Conservation (phyloP, 1,139 yeast species). For the Geotrichum phurueaensis region DNA sequence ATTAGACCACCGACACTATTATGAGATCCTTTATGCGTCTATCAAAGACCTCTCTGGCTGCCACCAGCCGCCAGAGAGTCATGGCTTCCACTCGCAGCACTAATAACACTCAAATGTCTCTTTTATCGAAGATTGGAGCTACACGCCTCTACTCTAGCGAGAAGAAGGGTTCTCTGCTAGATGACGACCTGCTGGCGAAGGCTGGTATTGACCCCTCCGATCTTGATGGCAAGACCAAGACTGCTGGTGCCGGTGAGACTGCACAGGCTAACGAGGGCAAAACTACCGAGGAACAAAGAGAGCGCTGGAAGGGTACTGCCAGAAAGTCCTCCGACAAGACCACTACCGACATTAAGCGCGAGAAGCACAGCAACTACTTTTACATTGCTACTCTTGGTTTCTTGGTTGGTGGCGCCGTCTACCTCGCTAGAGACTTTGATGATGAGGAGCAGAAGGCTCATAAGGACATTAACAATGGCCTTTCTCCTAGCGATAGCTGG, state of each 20-base stretch:
- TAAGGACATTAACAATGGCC: conserved; percentile 59
- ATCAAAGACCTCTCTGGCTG: conserved; percentile 2
- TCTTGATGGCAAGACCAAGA: conserved; percentile 25
- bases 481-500: conserved; percentile 46
- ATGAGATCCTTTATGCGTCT: conserved; percentile 9
- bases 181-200: conserved; percentile 73
- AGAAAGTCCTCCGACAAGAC: conserved; percentile 48
- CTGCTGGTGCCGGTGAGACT: conserved; percentile 24
- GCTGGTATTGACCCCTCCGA: conserved; percentile 70
- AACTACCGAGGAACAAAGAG: conserved; percentile 27
- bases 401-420: conserved; percentile 60
- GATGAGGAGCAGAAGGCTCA: conserved; percentile 56
- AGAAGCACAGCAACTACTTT: conserved; percentile 31
- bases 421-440: conserved; percentile 84
- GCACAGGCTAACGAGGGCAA: conserved; percentile 19
- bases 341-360: conserved; percentile 59
- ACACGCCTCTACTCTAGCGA: conserved; percentile 15
- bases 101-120: background rate
- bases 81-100: background rate
- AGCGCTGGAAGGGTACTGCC: conserved; percentile 37
- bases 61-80: conserved; percentile 3
- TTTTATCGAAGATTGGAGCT: background rate
- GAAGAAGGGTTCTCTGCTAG: conserved; percentile 50
- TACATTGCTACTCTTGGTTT: conserved; percentile 49
- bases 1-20: background rate